phyloP scores from a whole-genome alignment of 345 rosid species.

The Firmiana major region DNA sequence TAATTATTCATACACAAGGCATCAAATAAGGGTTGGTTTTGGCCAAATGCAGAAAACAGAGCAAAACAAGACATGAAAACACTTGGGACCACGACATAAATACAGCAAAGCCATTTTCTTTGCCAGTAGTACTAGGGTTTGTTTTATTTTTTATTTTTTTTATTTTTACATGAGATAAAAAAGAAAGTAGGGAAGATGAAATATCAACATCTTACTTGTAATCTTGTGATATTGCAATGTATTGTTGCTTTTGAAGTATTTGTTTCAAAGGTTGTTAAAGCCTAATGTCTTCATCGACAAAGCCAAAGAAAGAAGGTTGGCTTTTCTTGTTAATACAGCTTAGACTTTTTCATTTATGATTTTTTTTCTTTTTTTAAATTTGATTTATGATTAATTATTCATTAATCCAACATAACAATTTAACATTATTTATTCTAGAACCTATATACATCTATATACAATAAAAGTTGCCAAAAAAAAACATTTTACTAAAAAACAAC shows the following conservation, averaged over 20 bases:
- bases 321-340: background rate
- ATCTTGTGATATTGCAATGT: too few species aligned
- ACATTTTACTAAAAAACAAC: too few species aligned
- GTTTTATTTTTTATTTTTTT: too few species aligned
- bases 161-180: background rate
- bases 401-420: too few species aligned
- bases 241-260: too few species aligned
- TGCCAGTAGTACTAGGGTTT: background rate
- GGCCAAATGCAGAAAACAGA: background rate
- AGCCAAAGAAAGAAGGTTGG: background rate
- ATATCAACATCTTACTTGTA: too few species aligned
- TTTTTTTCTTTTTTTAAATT: too few species aligned
- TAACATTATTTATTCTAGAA: too few species aligned
- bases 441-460: too few species aligned
- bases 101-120: background rate
- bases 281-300: background rate
- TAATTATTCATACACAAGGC: background rate
- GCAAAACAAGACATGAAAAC: background rate
- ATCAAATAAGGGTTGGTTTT: background rate
- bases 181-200: background rate
- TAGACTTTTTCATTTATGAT: background rate
- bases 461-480: too few species aligned
- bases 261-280: background rate
- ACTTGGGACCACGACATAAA: slow-evolving; percentile 17
- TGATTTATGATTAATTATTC: too few species aligned